Percentiles rank a stretch among this genome's conserved stretches.
These are phyloP conservation scores for Pseudomicrostroma phylloplanum DNA, from an alignment of 1,284 basidiomycete species.

Conservation along the genomic window DNA sequence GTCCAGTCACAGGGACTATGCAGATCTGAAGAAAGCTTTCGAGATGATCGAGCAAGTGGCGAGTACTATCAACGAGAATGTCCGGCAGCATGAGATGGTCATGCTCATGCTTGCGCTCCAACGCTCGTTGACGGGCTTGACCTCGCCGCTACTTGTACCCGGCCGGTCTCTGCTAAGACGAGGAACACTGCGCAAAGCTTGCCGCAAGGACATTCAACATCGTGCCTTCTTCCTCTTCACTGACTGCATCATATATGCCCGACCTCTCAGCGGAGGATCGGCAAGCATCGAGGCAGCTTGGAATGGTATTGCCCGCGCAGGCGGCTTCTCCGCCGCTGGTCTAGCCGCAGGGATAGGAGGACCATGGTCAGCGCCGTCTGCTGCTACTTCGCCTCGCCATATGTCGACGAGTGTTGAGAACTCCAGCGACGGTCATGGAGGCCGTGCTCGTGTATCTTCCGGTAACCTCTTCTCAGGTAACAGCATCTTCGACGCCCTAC, in stretches of 20 bases:
- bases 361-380: not conserved
- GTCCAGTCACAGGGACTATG: conserved; percentile 31
- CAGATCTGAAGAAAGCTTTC: conserved; percentile 27
- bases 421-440: not conserved
- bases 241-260: conserved; percentile 46
- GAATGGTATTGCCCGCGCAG: not conserved
- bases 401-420: not conserved
- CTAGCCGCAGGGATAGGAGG: not conserved
- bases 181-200: conserved; percentile 44
- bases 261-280: conserved; percentile 26
- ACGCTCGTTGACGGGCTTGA: conserved; percentile 35
- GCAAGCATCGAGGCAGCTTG: conserved; percentile 5
- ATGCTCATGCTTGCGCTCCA: conserved; percentile 44
- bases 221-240: conserved; percentile 48
- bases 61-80: conserved; percentile 44
- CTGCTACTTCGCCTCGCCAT: not conserved
- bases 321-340: not conserved
- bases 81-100: conserved; percentile 47
- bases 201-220: conserved; percentile 45
- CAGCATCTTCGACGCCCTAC: not conserved
- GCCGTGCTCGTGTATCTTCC: conserved; percentile 2
- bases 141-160: conserved; percentile 42
- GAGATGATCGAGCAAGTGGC: conserved; percentile 43
- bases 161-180: conserved; percentile 40
- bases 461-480: not conserved